Percentiles rank a stretch among this genome's conserved stretches.
Conservation (phyloP, 495 filamentous ascomycete species). For the Trichoderma erinaceum region DNA sequence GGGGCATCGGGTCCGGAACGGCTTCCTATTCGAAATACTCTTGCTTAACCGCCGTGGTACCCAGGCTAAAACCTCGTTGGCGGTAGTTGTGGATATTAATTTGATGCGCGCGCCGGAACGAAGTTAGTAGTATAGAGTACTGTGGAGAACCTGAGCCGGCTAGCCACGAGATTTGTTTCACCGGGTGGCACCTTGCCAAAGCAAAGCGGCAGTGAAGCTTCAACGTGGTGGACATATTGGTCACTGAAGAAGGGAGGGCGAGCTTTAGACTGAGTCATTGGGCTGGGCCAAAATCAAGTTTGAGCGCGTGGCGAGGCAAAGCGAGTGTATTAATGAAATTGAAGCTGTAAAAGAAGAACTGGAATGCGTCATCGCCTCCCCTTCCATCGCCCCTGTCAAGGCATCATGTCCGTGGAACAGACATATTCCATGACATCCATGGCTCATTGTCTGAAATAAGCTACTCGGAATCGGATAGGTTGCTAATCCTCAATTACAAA, state of each 20-base stretch:
- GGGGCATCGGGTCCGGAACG: neutral
- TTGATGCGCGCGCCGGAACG: neutral
- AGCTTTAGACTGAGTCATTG: neutral
- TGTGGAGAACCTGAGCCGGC: neutral
- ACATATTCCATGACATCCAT: neutral
- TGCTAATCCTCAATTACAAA: conserved; percentile 34
- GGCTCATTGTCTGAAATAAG: neutral
- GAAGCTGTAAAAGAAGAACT: neutral
- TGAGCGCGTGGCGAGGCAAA: neutral
- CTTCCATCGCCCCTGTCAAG: neutral
- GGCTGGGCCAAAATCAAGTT: neutral
- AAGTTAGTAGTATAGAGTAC: neutral
- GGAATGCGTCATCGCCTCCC: neutral
- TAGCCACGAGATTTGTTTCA: neutral
- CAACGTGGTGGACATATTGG: neutral
- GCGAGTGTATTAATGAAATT: neutral
- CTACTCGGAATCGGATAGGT: conserved; percentile 16
- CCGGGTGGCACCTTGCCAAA: neutral
- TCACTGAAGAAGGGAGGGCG: neutral
- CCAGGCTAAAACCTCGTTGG: conserved; percentile 2
- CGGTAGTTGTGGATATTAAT: neutral
- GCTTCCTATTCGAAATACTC: neutral
- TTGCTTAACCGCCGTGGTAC: neutral
- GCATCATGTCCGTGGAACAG: neutral
- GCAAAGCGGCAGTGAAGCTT: neutral